Base-by-base conservation (phyloP, 306 rosid genomes). In the Myrica gale region DNA sequence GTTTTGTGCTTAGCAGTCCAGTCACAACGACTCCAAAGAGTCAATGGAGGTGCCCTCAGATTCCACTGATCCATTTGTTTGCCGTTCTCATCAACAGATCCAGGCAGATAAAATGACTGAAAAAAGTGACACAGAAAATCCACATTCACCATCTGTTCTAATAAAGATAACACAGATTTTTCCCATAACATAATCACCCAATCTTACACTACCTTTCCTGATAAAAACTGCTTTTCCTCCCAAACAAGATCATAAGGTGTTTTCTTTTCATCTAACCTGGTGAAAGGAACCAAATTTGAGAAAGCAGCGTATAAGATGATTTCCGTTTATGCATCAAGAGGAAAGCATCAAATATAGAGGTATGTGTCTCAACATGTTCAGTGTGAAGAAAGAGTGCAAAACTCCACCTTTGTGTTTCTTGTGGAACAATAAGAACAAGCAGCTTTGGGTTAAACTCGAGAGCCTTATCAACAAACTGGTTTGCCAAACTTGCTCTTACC, bases 21-120 rank as follows among this genome's bases (percentile, higher is more conserved):
- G 78, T 88, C 95, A 60, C 62, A 81, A 75, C 71, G 93, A 56
- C 97, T 92, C 97, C 98, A 94, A 60, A 94, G 90, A 79, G 74
- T 90, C n/a, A 92, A 90, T n/a, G 85, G 76, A 9, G 98, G 97
- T 8, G 96, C 52, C 73, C 1, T 85, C 16, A 71, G 9, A 83
- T 92, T 92, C 91, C 92, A 92, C 55, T 92, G 93, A 1, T 89
- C 97, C 74, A 89, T 78, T 82, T 86, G 96, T 74, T 79, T 89
- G 80, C 90, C 89, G 42, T 87, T 84, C 32, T 69, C 67, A 81
- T 88, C 84, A 75, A 89, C 83, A 46, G 97, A 92, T 79, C 97
- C 98, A 8, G 97, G 95, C 23, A 94, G 87, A 92, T 92, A 92
- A 89, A 92, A 94, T 43, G 98, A 86, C 98, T 94, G 84, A 46